phyloP scores from a whole-genome alignment of 1,284 basidiomycete genomes.

The Pseudozyma thailandica region DNA sequence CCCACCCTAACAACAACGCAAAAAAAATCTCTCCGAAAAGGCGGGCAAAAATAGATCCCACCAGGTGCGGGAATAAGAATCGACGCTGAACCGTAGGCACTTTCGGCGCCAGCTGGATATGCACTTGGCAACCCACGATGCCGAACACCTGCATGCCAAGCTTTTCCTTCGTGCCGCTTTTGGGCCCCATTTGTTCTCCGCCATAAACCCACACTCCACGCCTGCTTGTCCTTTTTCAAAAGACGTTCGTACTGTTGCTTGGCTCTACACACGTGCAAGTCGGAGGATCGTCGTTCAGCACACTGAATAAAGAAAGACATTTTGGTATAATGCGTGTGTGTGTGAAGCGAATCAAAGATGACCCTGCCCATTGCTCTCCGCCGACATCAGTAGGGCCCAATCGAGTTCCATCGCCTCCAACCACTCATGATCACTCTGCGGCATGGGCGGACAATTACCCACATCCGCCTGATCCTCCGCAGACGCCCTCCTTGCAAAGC shows the following conservation, averaged over 20 bases:
- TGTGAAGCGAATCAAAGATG: slow-evolving; percentile 4
- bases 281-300: neutral
- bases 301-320: neutral
- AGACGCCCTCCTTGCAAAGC: slow-evolving; percentile 27
- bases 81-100: slow-evolving; percentile 6
- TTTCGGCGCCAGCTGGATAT: neutral
- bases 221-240: too few relatives aligned
- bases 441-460: slow-evolving; percentile 40
- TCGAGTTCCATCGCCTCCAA: slow-evolving; percentile 46
- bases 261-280: neutral
- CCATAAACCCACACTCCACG: too few relatives aligned
- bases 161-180: neutral
- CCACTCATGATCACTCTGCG: slow-evolving; percentile 38
- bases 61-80: neutral
- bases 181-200: too few relatives aligned
- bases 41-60: neutral
- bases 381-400: slow-evolving; percentile 26
- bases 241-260: too few relatives aligned
- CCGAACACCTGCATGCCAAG: slow-evolving; percentile 2
- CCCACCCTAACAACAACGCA: neutral
- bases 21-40: neutral
- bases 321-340: neutral
- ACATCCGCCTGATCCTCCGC: slow-evolving; percentile 24
- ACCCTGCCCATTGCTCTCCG: slow-evolving; percentile 1
- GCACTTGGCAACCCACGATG: neutral